Evolutionary conservation across 495 filamentous ascomycete genomes (phyloP), one percentile per base, ranked within the genome.

Genomic region (Penicillium coffeae): DNA sequence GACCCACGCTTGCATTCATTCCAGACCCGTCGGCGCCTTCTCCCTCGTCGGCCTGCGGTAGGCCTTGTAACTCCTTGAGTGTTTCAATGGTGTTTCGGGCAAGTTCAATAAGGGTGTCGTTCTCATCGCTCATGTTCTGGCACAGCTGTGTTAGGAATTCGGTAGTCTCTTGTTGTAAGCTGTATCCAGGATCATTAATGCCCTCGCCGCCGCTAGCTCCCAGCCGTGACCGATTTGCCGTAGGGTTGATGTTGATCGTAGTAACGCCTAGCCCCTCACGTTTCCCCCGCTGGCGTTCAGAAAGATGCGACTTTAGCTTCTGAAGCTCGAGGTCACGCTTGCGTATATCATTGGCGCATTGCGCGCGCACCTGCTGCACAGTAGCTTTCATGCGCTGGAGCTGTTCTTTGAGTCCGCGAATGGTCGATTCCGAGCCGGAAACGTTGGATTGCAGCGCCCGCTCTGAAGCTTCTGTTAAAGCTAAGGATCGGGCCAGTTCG

Each of bases 281-380:
- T 45, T 64, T 73, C 22, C 76, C 76, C 52, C 77, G 60, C 48
- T 69, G 68, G 39, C 77, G 65, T 21, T 81, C 81, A n/a, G 75
- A 77, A 45, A 89, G 62, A 57, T 95, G 89, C 48, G 84, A 84
- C 72, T 96, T 97, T 56, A 98, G 69, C 44, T 83, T 82, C 57
- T 91, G 84, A 43, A 97, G 83, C 69, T 95, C 87, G 36, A 89
- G 74, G 58, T 98, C 93, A 9, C 92, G 82, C 59, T 95, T 92
- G 47, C 93, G 84, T 10, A 97, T 79, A 57, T 98, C 93, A 59
- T 90, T 96, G 25, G 89, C 88, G 64, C 89, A 96, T 56, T 92
- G 84, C 4, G 84, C 79, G 35, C 90, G 79, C 10, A 94, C 88
- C 62, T 97, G 92, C 30, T 81, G 76, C 1, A 95, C 77, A 8